Evolutionary conservation across 805 yeast genomes (phyloP).

Genomic region (Ogataea pini): DNA sequence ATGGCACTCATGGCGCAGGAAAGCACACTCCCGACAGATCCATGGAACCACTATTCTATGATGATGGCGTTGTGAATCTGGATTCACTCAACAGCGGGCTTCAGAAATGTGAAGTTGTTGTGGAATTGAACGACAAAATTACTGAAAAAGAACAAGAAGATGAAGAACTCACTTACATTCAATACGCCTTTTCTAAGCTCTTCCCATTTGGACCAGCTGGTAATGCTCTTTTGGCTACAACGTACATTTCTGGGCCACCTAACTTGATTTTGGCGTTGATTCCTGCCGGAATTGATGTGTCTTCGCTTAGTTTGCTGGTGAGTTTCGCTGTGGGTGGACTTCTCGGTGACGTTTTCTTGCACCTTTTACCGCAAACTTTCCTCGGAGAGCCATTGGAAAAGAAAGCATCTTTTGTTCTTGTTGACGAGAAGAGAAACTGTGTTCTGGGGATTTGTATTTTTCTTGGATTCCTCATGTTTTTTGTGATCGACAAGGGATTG

Average conservation of each 20-base stretch:
- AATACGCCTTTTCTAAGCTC: constrained; percentile 41
- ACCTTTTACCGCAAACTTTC: constrained; percentile 69
- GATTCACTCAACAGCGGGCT: constrained; percentile 35
- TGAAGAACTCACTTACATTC: constrained; percentile 32
- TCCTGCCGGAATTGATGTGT: constrained; percentile 56
- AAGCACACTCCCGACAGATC: neutral
- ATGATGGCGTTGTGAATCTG: constrained; percentile 46
- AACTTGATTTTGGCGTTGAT: constrained; percentile 54
- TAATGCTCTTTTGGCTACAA: constrained; percentile 63
- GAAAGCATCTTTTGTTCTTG: constrained; percentile 45
- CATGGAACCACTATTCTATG: constrained; percentile 26
- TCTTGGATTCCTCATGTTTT: constrained; percentile 59
- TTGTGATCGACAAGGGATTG: constrained; percentile 61
- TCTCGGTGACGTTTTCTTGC: constrained; percentile 73
- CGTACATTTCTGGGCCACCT: constrained; percentile 67
- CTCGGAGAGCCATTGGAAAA: constrained; percentile 50
- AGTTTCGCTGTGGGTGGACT: constrained; percentile 78
- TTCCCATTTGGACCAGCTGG: constrained; percentile 59
- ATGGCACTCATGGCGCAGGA: neutral
- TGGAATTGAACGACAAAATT: constrained; percentile 35
- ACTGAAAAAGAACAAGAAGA: constrained; percentile 10
- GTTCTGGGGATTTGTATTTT: constrained; percentile 57
- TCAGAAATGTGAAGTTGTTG: constrained; percentile 41
- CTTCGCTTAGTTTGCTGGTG: constrained; percentile 53
- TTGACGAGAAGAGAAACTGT: constrained; percentile 51